phyloP scores from a whole-genome alignment of 805 yeast species.

The Lipomyces sp. region DNA sequence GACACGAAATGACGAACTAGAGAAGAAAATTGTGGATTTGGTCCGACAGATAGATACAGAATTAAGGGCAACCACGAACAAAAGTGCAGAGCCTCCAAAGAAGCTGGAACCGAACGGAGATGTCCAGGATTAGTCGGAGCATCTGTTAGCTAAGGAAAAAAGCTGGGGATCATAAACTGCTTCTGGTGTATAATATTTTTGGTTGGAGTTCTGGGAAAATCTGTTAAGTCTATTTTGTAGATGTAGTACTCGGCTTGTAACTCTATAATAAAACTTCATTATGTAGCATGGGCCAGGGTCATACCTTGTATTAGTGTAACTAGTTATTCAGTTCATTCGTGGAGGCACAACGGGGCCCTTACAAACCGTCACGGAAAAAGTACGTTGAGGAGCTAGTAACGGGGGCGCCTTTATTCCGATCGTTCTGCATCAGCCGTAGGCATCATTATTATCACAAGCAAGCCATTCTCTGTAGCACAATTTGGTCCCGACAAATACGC shows the following conservation, averaged over 20 bases:
- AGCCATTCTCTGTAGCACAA: not conserved
- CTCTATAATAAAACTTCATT: too few species aligned
- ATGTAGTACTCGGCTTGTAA: too few species aligned
- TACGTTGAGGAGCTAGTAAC: too few species aligned
- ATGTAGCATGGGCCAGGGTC: too few species aligned
- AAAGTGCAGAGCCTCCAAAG: not conserved
- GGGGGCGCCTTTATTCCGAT: too few species aligned
- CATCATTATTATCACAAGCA: too few species aligned
- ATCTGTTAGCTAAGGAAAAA: not conserved
- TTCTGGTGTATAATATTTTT: not conserved
- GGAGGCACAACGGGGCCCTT: too few species aligned
- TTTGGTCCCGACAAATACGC: not conserved
- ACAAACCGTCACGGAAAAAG: too few species aligned
- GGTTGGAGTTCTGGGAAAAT: not conserved
- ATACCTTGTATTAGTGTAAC: too few species aligned
- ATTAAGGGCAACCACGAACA: slow-evolving; percentile 12
- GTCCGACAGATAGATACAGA: slow-evolving; percentile 21
- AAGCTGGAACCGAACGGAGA: not conserved
- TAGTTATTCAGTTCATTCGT: too few species aligned
- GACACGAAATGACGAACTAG: slow-evolving; percentile 15
- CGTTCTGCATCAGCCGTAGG: too few species aligned
- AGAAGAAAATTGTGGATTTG: slow-evolving; percentile 19
- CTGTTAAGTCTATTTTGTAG: not conserved
- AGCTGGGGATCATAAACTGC: not conserved
- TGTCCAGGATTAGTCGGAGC: not conserved